phyloP scores from a whole-genome alignment of 108 stramenopile species.

The Cyclostephanos tholiformis region DNA sequence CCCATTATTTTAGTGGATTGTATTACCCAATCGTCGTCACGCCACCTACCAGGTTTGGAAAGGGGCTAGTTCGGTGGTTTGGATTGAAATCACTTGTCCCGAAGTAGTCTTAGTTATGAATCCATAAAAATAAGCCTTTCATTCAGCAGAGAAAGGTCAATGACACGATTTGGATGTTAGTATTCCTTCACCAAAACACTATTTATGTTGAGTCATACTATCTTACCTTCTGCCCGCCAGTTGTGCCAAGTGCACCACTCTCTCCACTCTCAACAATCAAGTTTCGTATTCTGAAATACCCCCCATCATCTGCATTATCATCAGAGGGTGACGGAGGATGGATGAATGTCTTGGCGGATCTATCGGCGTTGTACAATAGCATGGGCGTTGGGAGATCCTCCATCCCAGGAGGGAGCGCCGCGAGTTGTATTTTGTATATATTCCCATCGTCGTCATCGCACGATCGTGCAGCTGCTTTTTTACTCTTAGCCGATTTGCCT shows the following conservation, averaged over 20 bases:
- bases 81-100: constrained; percentile 46
- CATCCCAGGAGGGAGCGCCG: constrained; percentile 48
- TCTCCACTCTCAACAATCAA: constrained; percentile 50
- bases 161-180: background rate
- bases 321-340: constrained; percentile 53
- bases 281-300: constrained; percentile 53
- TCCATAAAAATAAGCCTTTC: constrained; percentile 62
- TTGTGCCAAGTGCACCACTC: constrained; percentile 51
- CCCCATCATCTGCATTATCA: constrained; percentile 50
- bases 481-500: constrained; percentile 12
- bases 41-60: constrained; percentile 49
- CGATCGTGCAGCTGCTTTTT: constrained; percentile 15
- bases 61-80: constrained; percentile 43
- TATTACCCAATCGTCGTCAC: background rate
- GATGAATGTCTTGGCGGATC: constrained; percentile 62
- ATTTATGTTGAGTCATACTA: background rate
- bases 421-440: constrained; percentile 73
- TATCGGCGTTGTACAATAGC: constrained; percentile 60
- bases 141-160: background rate
- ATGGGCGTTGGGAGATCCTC: constrained; percentile 53
- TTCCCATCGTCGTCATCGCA: constrained; percentile 24
- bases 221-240: constrained; percentile 57
- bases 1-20: constrained; percentile 1
- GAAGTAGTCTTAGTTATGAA: constrained; percentile 33
- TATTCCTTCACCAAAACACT: background rate